Conservation (phyloP, 805 yeast genomes). For the Zygosaccharomyces kombuchaensis region DNA sequence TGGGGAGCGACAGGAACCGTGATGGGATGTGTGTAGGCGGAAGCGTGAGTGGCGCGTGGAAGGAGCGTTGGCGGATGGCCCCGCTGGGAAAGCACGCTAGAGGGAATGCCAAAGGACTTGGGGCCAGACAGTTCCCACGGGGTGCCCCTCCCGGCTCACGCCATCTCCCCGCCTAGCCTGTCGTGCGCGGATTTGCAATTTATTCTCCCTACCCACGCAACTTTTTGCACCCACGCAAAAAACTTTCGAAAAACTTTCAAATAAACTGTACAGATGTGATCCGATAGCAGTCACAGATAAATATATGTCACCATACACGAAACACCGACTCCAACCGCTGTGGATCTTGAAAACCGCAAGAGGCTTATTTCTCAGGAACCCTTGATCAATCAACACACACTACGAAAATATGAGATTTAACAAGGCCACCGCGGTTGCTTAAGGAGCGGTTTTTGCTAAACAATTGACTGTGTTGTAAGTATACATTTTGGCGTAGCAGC, state of each 20-base stretch:
- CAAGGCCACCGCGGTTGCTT: neutral
- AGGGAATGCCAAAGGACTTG: neutral
- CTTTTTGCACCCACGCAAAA: neutral
- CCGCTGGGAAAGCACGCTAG: neutral
- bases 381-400: neutral
- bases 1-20: neutral
- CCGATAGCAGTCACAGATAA: neutral
- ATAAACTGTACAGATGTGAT: neutral
- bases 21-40: neutral
- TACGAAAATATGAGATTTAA: neutral
- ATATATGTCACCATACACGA: neutral
- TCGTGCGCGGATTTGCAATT: neutral
- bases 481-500: neutral
- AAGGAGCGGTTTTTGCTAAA: neutral
- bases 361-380: neutral
- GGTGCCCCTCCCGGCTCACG: neutral
- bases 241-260: neutral
- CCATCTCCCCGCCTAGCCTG: no score
- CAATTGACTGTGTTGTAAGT: neutral
- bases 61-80: neutral
- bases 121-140: neutral
- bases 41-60: neutral
- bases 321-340: neutral
- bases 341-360: neutral
- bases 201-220: conserved; percentile 3